Evolutionary conservation across 176 grass and related monocot genomes (phyloP).

Genomic region (Oryza meyeriana): DNA sequence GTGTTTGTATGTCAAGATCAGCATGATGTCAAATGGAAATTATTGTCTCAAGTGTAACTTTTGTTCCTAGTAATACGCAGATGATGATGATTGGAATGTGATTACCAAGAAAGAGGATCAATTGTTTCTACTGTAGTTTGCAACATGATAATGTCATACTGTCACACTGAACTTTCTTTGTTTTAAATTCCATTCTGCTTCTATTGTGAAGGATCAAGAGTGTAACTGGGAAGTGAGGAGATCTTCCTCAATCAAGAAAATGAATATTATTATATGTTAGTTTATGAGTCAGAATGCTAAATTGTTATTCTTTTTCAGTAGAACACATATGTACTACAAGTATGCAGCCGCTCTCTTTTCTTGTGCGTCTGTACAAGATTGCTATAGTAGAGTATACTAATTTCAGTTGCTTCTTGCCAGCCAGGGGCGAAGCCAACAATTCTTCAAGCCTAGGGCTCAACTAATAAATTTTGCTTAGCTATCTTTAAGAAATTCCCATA

Average conservation of each 20-base stretch:
- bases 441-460: no score
- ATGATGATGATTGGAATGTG: not conserved
- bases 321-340: not conserved
- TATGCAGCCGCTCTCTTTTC: not conserved
- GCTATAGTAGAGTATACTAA: not conserved
- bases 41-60: not conserved
- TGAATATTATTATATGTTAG: not conserved
- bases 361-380: not conserved
- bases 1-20: not conserved
- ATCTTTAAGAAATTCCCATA: no score
- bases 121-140: not conserved
- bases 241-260: not conserved
- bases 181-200: not conserved
- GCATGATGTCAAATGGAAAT: not conserved
- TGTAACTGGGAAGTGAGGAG: not conserved
- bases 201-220: not conserved
- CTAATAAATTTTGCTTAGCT: no score
- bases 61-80: not conserved
- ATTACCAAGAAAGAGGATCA: not conserved
- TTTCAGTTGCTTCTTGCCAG: not conserved
- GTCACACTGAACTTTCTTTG: not conserved
- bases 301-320: not conserved
- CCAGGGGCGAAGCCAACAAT: no score
- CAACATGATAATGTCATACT: not conserved
- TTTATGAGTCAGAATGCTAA: not conserved